phyloP scores from a whole-genome alignment of 768 basidiomycete genomes.

The Lactifluus pinguis region DNA sequence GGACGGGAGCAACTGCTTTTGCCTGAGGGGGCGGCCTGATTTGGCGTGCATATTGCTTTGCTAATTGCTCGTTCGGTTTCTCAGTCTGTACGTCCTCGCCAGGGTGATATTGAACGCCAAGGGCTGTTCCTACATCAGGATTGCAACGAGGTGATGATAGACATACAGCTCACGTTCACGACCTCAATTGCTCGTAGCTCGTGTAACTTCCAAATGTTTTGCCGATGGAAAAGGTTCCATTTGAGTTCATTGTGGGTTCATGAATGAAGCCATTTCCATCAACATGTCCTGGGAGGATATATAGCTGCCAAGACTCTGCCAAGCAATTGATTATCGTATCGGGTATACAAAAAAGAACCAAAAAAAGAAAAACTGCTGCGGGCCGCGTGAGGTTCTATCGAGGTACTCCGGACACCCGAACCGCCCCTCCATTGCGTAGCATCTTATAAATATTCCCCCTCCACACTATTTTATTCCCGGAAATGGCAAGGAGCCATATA shows the following conservation, averaged over 20 bases:
- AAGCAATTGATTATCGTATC: background rate
- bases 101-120: conserved; percentile 72
- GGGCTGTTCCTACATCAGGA: conserved; percentile 34
- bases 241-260: conserved; percentile 94
- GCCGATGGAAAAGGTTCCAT: conserved; percentile 90
- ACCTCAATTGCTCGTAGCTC: conserved; percentile 81
- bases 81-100: conserved; percentile 85
- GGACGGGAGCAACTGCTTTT: background rate
- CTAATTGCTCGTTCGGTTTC: conserved; percentile 54
- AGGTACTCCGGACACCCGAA: background rate
- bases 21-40: background rate
- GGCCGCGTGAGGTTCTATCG: background rate
- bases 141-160: background rate
- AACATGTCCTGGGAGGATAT: conserved; percentile 39
- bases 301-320: background rate
- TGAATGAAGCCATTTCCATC: conserved; percentile 70
- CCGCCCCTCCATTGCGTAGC: conserved; percentile 50
- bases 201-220: conserved; percentile 81
- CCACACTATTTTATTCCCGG: conserved; percentile 80
- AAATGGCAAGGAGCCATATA: conserved; percentile 76
- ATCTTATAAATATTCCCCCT: conserved; percentile 74
- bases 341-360: too few species aligned
- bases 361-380: background rate
- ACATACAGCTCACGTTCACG: conserved; percentile 23
- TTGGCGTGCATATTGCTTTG: background rate